Evolutionary conservation across 2,329 filamentous ascomycete species (phyloP), one percentile per base, ranked within the genome.

Genomic region (Paraphaeosphaeria minitans): DNA sequence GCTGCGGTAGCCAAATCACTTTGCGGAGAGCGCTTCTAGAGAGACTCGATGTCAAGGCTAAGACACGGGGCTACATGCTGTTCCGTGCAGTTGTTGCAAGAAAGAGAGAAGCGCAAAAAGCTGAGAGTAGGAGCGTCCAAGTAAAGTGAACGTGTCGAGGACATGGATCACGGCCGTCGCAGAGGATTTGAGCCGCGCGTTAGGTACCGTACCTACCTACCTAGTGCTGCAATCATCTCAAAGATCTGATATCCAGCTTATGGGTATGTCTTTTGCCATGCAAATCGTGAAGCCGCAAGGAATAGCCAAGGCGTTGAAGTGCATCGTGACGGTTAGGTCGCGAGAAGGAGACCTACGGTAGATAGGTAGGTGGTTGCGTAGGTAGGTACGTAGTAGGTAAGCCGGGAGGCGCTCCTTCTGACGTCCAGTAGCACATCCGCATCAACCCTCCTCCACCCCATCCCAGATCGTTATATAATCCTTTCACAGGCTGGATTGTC

Each of bases 1-100:
- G 29, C 41, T 53, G 46, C 51, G 43, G 51, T 46, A 35, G 41
- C 51, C 51, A 35, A 53, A 45, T 27, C 51, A 53, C 51, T 46
- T 27, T 24, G 8, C 7, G 46, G 22, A 22, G 50, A 33, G 39
- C 37, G 50, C 50, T 39, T 39, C 27, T 29, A 51, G n/a, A 19
- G 8, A 22, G 14, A 9, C 22, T 27, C 19, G 41, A 21, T 12
- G 41, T 22, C 19, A 22, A 22, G n/a, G 19, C 19, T 43, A 43
- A 43, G 41, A 21, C 19, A 39, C 10, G 41, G 41, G 41, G 41
- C 41, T 43, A 22, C 41, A 21, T 43, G 19, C 41, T n/a, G 9
- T 43, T 4, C 41, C 2, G 12, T 43, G 10, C 19, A 43, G 41
- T n/a, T 19, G 8, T 19, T 43, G 19, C 1, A 13, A 10, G 13